Base-by-base conservation (phyloP, 2,329 filamentous ascomycete genomes). In the Dothiorella sarmentorum region DNA sequence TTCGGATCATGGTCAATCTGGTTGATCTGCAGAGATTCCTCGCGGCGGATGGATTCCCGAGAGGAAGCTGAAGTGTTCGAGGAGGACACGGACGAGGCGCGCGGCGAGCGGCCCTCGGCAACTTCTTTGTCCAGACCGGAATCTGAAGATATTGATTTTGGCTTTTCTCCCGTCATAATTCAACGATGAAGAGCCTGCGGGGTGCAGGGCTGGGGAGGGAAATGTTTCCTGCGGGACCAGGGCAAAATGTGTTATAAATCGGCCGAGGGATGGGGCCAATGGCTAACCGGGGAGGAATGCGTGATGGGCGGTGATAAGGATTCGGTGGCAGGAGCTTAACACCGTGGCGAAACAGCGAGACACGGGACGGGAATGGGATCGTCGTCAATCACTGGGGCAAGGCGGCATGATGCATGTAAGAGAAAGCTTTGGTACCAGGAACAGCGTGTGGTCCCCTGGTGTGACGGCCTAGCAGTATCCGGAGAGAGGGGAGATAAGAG, bases 371-470 rank as follows among this genome's bases (percentile, higher is more conserved):
- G 33, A 53, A 53, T 7, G 17, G 49, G 33, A 53, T 51, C 22
- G 49, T 53, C 49, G 24, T 53, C 49, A 53, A 38, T 40, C 33
- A 53, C 49, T 40, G 49, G 49, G n/a, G 33, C 49, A 20, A 17
- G 27, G 33, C 45, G 45, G 45, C 45, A 51, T 51, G 31, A 22
- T 37, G 31, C 49, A 40, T 53, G 33, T 24, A 45, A 27, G 33
- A 40, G 33, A 22, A n/a, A 27, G n/a, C 22, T 24, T 17, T 18
- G n/a, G 7, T 40, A 15, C 22, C 11, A 13, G 3, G 15, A 13
- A 24, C 17, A 15, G 49, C 33, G 35, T n/a, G n/a, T 40, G 17
- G 24, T n/a, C 10, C 40, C 33, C 35, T 27, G 49, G 18, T 24
- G 35, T n/a, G 33, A 22, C 20, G 27, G 13, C 15, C 13, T 3